Conservation (phyloP, 768 basidiomycete species). For the Suillus fuscotomentosus region DNA sequence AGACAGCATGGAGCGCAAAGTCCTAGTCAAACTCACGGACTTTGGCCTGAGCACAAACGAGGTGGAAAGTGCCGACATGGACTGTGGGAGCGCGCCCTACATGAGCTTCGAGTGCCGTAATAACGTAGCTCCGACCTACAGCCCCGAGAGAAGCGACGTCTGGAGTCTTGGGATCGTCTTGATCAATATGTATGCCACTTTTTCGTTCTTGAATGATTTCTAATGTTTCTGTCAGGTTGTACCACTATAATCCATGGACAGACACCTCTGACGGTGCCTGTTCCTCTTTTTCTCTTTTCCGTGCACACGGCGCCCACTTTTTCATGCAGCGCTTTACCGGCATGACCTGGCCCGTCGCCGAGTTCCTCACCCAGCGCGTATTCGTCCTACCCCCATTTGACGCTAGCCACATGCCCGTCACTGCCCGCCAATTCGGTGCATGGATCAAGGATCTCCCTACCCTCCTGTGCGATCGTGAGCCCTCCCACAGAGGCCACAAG, state of each 20-base stretch:
- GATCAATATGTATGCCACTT: conserved; percentile 82
- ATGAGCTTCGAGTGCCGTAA: conserved; percentile 99
- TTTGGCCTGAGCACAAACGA: conserved; percentile 95
- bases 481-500: conserved; percentile 42
- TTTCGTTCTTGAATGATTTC: background rate
- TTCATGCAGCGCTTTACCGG: conserved; percentile 89
- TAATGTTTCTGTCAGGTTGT: conserved; percentile 58
- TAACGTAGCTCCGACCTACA: conserved; percentile 92
- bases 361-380: conserved; percentile 80
- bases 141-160: conserved; percentile 93
- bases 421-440: conserved; percentile 78
- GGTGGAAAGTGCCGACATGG: conserved; percentile 88
- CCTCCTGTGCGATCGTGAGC: conserved; percentile 48
- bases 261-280: conserved; percentile 84
- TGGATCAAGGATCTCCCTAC: conserved; percentile 86
- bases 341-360: conserved; percentile 83
- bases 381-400: conserved; percentile 76
- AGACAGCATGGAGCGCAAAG: conserved; percentile 71
- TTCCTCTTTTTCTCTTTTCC: conserved; percentile 79
- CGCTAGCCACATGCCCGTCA: conserved; percentile 40
- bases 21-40: conserved; percentile 94
- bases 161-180: conserved; percentile 99
- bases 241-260: conserved; percentile 98
- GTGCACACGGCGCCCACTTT: conserved; percentile 76
- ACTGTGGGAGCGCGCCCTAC: conserved; percentile 97